Conservation (phyloP, 2,329 filamentous ascomycete genomes). For the Fusarium setosum region DNA sequence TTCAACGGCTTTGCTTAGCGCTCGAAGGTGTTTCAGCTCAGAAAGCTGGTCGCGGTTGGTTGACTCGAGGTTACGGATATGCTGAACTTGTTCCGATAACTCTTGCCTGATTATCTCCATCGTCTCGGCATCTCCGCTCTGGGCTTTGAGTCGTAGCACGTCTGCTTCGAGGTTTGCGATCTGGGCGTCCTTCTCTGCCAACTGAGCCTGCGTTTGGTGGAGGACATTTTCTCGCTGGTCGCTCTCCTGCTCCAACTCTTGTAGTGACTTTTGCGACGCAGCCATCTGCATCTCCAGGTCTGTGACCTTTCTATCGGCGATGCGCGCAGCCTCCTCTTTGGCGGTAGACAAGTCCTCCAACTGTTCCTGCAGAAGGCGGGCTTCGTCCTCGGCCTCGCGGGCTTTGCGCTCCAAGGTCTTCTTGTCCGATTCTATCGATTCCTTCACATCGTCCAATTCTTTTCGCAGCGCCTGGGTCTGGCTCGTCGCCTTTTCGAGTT, state of each 20-base stretch:
- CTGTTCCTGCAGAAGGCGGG: constrained; percentile 81
- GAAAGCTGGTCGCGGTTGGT: constrained; percentile 81
- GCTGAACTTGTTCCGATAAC: constrained; percentile 89
- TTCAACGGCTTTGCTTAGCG: constrained; percentile 87
- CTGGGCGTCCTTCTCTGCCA: constrained; percentile 76
- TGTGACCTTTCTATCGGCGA: constrained; percentile 64
- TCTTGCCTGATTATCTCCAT: constrained; percentile 88
- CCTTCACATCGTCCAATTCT: constrained; percentile 65
- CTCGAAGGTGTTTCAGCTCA: constrained; percentile 85
- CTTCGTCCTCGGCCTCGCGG: constrained; percentile 78
- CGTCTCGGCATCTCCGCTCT: constrained; percentile 87
- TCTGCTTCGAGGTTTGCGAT: constrained; percentile 84
- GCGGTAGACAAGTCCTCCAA: constrained; percentile 75
- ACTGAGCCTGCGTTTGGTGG: constrained; percentile 71
- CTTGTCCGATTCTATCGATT: constrained; percentile 64
- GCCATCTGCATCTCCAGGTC: constrained; percentile 66
- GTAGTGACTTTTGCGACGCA: constrained; percentile 58
- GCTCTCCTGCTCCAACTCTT: constrained; percentile 70
- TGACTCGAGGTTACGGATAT: constrained; percentile 86
- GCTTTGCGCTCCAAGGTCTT: constrained; percentile 75
- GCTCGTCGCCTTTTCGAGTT: constrained; percentile 60
- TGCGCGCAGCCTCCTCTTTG: constrained; percentile 77
- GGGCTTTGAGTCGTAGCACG: constrained; percentile 84
- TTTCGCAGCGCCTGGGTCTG: constrained; percentile 62
- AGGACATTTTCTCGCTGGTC: constrained; percentile 66